Percentiles rank a stretch among this genome's conserved stretches.
Evolutionary conservation across 441 rosid genomes (phyloP).

Genomic region (Corymbia calophylla): DNA sequence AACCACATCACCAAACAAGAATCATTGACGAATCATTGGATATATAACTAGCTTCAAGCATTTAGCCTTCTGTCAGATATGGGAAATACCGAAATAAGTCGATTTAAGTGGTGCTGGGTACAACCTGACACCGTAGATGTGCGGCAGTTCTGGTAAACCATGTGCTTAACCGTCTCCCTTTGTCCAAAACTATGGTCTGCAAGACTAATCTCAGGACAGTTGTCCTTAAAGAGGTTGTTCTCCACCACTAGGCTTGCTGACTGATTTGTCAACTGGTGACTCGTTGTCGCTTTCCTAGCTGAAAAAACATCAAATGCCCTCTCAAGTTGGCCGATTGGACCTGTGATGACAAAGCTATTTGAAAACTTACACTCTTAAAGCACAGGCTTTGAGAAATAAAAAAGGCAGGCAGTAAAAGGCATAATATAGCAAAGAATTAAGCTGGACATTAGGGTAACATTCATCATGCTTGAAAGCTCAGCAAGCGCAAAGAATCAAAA

Average conservation of each 20-base stretch:
- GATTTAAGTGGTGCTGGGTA: neutral
- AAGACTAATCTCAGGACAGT: neutral
- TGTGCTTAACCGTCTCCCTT: constrained; percentile 26
- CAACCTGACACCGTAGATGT: constrained; percentile 26
- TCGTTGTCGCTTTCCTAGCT: constrained; percentile 1
- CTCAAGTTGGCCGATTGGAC: constrained; percentile 5
- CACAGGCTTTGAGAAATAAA: neutral
- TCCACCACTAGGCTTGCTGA: constrained; percentile 11
- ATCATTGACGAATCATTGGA: neutral
- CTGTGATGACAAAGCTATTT: constrained; percentile 11
- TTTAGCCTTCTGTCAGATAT: neutral
- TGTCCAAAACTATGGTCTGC: constrained; percentile 2
- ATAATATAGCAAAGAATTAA: neutral
- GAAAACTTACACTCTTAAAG: neutral
- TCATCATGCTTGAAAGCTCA: neutral
- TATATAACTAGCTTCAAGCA: neutral
- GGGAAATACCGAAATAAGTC: neutral
- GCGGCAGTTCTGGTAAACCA: constrained; percentile 21
- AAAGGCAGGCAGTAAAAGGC: neutral
- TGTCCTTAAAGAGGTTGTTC: neutral
- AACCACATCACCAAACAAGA: neutral
- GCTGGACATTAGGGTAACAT: neutral
- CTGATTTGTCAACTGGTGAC: neutral
- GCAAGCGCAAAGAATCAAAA: neutral
- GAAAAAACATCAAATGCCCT: constrained; percentile 16